A percentile compares a stretch with the other conserved stretches of the same genome.
Evolutionary conservation across 2,329 filamentous ascomycete species (phyloP).

Genomic region (Xylariaceae sp.): DNA sequence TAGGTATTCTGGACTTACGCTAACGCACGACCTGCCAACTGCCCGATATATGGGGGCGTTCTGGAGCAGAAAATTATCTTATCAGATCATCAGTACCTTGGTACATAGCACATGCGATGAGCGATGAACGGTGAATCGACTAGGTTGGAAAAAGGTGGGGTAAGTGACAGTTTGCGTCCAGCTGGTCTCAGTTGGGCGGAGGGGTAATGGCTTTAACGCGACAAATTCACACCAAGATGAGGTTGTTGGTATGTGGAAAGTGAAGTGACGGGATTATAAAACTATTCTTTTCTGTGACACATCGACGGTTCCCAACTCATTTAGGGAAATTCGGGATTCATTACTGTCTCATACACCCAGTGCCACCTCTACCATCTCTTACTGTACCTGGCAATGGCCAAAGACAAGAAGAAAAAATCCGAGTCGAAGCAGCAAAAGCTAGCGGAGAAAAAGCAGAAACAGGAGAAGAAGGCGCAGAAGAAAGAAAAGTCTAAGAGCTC

Average conservation of each 20-base stretch:
- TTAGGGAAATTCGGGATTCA: too few relatives aligned
- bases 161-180: too few relatives aligned
- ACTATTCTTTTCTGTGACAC: too few relatives aligned
- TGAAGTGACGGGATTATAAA: too few relatives aligned
- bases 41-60: not conserved
- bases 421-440: conserved; percentile 42
- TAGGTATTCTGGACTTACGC: conserved; percentile 7
- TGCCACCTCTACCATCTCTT: too few relatives aligned
- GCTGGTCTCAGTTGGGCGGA: too few relatives aligned
- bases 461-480: conserved; percentile 85
- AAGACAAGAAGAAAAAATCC: conserved; percentile 40
- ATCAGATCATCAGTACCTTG: conserved; percentile 22
- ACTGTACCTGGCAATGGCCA: conserved; percentile 33
- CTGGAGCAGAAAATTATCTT: conserved; percentile 16
- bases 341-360: too few relatives aligned
- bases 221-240: too few relatives aligned
- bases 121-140: not conserved
- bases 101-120: conserved; percentile 3
- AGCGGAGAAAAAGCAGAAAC: conserved; percentile 67
- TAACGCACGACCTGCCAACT: not conserved
- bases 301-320: too few relatives aligned
- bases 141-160: too few relatives aligned
- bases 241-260: too few relatives aligned
- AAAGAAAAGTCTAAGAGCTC: conserved; percentile 68
- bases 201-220: too few relatives aligned